Percentiles rank a stretch among this genome's conserved stretches.
Conservation (phyloP, 164 flowering plant genomes). For the Taxillus chinensis region DNA sequence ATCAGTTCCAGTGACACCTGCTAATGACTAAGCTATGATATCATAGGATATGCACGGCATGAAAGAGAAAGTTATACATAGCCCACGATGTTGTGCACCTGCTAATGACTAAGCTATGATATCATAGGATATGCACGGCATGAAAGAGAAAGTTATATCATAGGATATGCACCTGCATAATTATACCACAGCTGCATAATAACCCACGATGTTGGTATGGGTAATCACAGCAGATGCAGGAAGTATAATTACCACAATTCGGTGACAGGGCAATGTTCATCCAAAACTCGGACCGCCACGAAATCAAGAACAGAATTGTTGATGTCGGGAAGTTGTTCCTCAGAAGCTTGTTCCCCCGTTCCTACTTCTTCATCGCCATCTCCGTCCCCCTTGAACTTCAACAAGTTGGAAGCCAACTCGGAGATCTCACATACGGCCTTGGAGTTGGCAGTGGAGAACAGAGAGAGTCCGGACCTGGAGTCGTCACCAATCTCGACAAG, state of each 20-base stretch:
- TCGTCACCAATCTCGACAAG: constrained; percentile 49
- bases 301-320: too few species aligned
- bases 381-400: constrained; percentile 13
- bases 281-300: constrained; percentile 39
- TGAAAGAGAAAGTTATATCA: too few species aligned
- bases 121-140: too few species aligned
- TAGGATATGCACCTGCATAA: too few species aligned
- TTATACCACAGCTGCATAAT: too few species aligned
- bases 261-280: constrained; percentile 38
- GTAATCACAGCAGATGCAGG: not conserved
- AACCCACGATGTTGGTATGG: not conserved
- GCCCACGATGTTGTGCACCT: too few species aligned
- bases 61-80: too few species aligned
- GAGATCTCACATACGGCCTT: constrained; percentile 37
- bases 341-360: constrained; percentile 12
- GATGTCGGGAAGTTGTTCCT: not conserved
- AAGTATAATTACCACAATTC: constrained; percentile 13
- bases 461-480: constrained; percentile 34
- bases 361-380: constrained; percentile 5
- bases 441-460: constrained; percentile 28
- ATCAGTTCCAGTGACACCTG: too few species aligned
- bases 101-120: too few species aligned
- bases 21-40: too few species aligned
- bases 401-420: constrained; percentile 31
- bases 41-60: too few species aligned